A percentile compares a stretch with the other conserved stretches of the same genome.
Evolutionary conservation across 495 filamentous ascomycete genomes (phyloP).

Genomic region (Penicillium steckii): DNA sequence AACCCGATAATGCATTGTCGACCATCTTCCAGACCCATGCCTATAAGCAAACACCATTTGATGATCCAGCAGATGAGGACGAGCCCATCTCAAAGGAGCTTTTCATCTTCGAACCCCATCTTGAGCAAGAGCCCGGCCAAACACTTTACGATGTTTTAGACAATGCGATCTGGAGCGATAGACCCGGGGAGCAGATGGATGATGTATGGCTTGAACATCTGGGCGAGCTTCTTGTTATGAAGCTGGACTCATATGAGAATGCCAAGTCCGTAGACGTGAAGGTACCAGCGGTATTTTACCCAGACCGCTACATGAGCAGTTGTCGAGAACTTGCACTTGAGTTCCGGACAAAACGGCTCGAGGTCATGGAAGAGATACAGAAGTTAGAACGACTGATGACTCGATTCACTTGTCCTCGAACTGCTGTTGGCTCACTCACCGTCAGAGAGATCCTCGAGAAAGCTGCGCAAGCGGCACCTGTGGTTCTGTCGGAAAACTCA

Average conservation of each 20-base stretch:
- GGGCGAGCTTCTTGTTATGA: conserved; percentile 68
- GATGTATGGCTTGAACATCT: conserved; percentile 54
- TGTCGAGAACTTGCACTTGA: conserved; percentile 53
- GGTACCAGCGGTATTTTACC: conserved; percentile 70
- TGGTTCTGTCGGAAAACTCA: conserved; percentile 18
- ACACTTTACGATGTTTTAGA: conserved; percentile 77
- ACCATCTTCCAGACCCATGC: conserved; percentile 41
- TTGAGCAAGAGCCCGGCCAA: conserved; percentile 42
- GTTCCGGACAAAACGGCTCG: conserved; percentile 41
- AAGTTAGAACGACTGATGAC: conserved; percentile 37
- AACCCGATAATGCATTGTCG: conserved; percentile 37
- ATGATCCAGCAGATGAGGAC: conserved; percentile 19
- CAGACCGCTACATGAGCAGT: conserved; percentile 71
- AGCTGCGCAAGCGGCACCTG: conserved; percentile 28
- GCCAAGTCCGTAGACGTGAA: conserved; percentile 56
- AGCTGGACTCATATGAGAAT: conserved; percentile 47
- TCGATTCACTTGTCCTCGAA: conserved; percentile 30
- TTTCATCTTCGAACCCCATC: conserved; percentile 36
- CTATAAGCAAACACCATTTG: conserved; percentile 33
- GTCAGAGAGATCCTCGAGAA: conserved; percentile 36
- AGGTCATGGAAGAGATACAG: conserved; percentile 38
- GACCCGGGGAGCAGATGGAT: conserved; percentile 49
- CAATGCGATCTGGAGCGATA: conserved; percentile 59
- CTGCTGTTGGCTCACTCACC: conserved; percentile 21
- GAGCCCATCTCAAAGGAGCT: conserved; percentile 39